Evolutionary conservation across 140 eudicot species (phyloP), one percentile per base, ranked within the genome.

Genomic region (Anethum foeniculum): DNA sequence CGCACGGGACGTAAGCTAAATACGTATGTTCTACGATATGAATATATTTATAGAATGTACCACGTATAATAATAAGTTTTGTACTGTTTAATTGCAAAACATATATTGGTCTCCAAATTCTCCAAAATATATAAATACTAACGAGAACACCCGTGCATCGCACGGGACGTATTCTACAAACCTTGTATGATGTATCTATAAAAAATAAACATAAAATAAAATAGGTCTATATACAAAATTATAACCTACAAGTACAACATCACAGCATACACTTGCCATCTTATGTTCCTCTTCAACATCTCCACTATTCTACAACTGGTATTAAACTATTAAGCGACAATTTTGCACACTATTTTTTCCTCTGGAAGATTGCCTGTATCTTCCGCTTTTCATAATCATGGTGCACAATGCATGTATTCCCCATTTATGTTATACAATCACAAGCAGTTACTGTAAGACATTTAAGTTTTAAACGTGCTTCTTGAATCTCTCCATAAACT

Each of bases 401-500:
- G 10, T 67, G 23, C 43, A 67, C 74, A 67, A 30, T 67, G 44
- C 74, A 67, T 67, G 23, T 15, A 67, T 6, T 14, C 38, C 72
- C 18, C 21, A 0, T 7, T 64, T 12, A 0, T 7, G 16, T 27
- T 8, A 27, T 64, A 10, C 71, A 64, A 9, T 27, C 18, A 3
- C 36, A 13, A 27, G 71, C 15, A 64, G 73, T 67, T 30, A 6
- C 39, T 14, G 23, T 21, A 67, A 67, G 19, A 12, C n/a, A 28
- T 51, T 78, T 56, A 79, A 65, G 92, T 58, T 81, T 71, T 82
- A 1, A 72, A 64, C 48, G 90, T 76, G 67, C 81, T 86, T 73
- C 89, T 82, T 23, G 90, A 86, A 85, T 88, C 88, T 91, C 88
- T 91, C 98, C 96, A 91, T 47, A 93, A 30, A 77, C 81, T 83